phyloP scores from a whole-genome alignment of 129 eudicot genomes.

The Helichrysum umbraculigerum region DNA sequence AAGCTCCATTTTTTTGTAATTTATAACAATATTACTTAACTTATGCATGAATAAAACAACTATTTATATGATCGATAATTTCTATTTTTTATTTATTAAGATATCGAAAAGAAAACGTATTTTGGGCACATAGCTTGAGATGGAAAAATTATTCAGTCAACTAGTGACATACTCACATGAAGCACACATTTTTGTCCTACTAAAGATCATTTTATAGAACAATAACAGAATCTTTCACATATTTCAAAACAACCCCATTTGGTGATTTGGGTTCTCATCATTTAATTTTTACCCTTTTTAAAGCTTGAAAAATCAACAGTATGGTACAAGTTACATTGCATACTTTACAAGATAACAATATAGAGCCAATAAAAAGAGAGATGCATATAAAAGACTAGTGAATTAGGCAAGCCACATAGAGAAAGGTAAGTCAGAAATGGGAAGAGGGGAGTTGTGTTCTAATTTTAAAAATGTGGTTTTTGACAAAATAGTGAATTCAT shows the following conservation, averaged over 20 bases:
- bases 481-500: conserved; percentile 35
- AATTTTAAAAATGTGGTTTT: conserved; percentile 30
- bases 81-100: too few species aligned
- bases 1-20: too few species aligned
- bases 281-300: not conserved
- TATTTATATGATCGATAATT: too few species aligned
- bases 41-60: too few species aligned
- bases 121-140: not conserved
- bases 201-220: not conserved
- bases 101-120: not conserved
- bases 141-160: conserved; percentile 13
- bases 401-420: conserved; percentile 1
- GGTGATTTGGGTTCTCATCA: conserved; percentile 14
- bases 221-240: conserved; percentile 32
- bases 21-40: too few species aligned
- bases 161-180: conserved; percentile 18
- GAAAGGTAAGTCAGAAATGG: conserved; percentile 37
- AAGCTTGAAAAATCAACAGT: not conserved
- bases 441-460: conserved; percentile 47
- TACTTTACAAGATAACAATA: not conserved
- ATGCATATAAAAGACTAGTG: not conserved
- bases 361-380: conserved; percentile 16
- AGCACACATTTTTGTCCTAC: conserved; percentile 12
- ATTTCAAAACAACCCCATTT: conserved; percentile 21
- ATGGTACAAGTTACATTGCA: conserved; percentile 2